Evolutionary conservation across 768 basidiomycete genomes (phyloP).

Genomic region (Rhizopogon vulgaris): DNA sequence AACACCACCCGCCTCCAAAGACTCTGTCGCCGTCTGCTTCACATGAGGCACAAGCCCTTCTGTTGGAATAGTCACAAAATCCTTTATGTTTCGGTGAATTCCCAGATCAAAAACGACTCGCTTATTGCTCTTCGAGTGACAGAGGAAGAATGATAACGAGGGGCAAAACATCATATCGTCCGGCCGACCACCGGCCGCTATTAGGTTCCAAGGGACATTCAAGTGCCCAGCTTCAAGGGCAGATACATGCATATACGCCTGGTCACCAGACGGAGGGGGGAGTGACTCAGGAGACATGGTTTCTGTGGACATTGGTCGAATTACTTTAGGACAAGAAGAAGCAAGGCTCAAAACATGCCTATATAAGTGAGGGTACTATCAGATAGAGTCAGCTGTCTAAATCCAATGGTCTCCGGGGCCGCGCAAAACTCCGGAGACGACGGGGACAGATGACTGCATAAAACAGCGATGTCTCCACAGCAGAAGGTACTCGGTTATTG

Average conservation of each 20-base stretch:
- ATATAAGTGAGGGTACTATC: background rate
- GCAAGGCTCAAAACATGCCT: background rate
- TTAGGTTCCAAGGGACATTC: slow-evolving; percentile 28
- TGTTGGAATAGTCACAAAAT: slow-evolving; percentile 24
- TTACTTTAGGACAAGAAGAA: background rate
- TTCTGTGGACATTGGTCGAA: background rate
- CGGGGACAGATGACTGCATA: too few relatives aligned
- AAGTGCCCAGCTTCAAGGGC: slow-evolving; percentile 49
- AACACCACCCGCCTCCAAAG: slow-evolving; percentile 40
- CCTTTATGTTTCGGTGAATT: slow-evolving; percentile 40
- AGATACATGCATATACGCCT: slow-evolving; percentile 49
- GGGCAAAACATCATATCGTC: slow-evolving; percentile 30
- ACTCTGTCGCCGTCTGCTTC: slow-evolving; percentile 30
- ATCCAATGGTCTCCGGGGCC: background rate
- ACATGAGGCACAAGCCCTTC: slow-evolving; percentile 15
- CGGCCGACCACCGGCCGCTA: slow-evolving; percentile 30
- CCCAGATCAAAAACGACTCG: slow-evolving; percentile 54
- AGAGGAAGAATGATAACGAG: slow-evolving; percentile 46
- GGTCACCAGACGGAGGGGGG: slow-evolving; percentile 34
- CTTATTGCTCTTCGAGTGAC: slow-evolving; percentile 35
- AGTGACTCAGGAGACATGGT: slow-evolving; percentile 14
- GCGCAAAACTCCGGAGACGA: too few relatives aligned
- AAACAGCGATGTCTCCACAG: background rate
- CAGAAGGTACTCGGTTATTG: too few relatives aligned
- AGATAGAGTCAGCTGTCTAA: background rate